phyloP scores from a whole-genome alignment of 1,139 yeast species.

The Saccharomyces pastorianus region DNA sequence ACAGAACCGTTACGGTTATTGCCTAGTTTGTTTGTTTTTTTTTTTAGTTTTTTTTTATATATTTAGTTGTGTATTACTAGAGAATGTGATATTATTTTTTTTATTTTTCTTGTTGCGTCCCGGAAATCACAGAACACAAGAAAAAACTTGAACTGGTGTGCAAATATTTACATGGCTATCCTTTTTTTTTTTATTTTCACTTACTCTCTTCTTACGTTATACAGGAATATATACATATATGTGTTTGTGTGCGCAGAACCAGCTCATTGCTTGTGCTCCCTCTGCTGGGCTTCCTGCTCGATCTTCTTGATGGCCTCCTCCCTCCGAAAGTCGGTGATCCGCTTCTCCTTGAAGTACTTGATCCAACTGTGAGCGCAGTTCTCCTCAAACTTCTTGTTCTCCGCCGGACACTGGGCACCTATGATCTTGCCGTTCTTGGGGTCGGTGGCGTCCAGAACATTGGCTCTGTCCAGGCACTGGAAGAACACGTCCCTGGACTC shows the following conservation, averaged over 20 bases:
- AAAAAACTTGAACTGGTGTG: too few relatives aligned
- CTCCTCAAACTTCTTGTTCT: conserved; percentile 41
- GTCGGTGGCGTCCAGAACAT: conserved; percentile 44
- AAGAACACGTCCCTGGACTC: conserved; percentile 54
- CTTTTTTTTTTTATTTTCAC: not conserved
- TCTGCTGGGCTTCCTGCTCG: conserved; percentile 36
- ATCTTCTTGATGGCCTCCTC: conserved; percentile 46
- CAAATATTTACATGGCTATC: not conserved
- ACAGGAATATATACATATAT: not conserved
- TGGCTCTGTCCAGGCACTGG: conserved; percentile 47
- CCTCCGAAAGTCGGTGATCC: conserved; percentile 49
- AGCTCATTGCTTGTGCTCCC: not conserved
- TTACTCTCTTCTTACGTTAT: not conserved
- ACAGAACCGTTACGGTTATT: conserved; percentile 10
- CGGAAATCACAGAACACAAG: not conserved
- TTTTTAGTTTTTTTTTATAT: too few relatives aligned
- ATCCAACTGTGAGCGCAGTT: conserved; percentile 65
- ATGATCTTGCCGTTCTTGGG: conserved; percentile 31
- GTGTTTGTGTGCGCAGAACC: not conserved
- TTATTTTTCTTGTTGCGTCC: not conserved
- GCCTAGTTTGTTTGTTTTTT: not conserved
- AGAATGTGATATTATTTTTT: not conserved
- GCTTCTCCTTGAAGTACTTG: conserved; percentile 57
- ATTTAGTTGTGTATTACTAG: not conserved
- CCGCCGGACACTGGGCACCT: conserved; percentile 35